phyloP scores from a whole-genome alignment of 2,329 filamentous ascomycete species.

The Fusarium tupiense region DNA sequence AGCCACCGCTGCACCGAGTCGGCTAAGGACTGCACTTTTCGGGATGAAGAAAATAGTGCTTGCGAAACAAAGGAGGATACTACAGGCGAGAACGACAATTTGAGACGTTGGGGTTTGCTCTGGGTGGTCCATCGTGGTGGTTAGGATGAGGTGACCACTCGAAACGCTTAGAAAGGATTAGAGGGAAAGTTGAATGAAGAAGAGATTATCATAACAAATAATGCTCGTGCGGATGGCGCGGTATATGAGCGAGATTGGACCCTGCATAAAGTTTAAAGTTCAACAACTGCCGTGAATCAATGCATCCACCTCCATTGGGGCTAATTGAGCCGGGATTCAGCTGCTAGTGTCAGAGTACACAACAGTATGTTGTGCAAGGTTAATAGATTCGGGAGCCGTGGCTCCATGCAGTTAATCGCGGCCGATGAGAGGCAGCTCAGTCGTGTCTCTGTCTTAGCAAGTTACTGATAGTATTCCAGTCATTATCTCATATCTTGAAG shows the following conservation, averaged over 20 bases:
- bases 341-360: background rate
- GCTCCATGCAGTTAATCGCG: background rate
- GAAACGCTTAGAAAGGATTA: background rate
- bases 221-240: background rate
- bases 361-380: background rate
- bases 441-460: fast-evolving
- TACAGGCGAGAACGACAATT: background rate
- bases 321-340: background rate
- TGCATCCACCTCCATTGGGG: background rate
- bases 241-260: background rate
- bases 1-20: background rate
- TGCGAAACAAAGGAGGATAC: background rate
- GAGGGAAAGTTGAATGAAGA: background rate
- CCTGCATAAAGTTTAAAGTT: background rate
- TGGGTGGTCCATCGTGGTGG: background rate
- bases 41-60: background rate
- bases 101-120: background rate
- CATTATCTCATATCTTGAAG: background rate
- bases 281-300: background rate
- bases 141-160: background rate
- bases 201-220: background rate
- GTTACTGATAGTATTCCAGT: background rate
- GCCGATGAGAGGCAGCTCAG: fast-evolving
- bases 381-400: background rate
- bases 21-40: background rate